phyloP scores from a whole-genome alignment of 257 asterid genomes.

The Solanum appendiculatum region DNA sequence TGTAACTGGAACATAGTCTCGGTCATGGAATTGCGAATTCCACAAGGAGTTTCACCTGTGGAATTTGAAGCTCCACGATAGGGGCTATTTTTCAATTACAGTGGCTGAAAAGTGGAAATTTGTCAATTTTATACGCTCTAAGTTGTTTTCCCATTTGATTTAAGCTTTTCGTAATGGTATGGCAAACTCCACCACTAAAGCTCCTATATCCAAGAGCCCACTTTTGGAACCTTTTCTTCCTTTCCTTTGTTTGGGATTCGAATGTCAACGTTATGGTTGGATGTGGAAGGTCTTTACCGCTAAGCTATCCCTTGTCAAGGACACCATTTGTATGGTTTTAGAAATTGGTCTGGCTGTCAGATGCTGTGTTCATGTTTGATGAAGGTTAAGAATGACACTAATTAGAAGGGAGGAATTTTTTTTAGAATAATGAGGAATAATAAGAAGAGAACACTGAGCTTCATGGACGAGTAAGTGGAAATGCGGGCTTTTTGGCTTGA shows the following conservation, averaged over 20 bases:
- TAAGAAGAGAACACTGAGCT: background rate
- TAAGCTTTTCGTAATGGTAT: background rate
- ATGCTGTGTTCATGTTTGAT: background rate
- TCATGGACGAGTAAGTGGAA: background rate
- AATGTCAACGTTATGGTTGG: background rate
- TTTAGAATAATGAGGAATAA: background rate
- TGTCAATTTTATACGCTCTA: background rate
- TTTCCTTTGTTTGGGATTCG: background rate
- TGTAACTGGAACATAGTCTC: background rate
- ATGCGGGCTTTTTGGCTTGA: background rate
- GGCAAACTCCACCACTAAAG: background rate
- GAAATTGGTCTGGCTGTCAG: background rate
- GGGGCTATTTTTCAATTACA: background rate
- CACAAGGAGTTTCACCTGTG: background rate
- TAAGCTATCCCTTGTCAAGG: background rate
- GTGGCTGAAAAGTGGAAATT: background rate
- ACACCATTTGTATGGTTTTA: background rate
- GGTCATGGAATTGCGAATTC: background rate
- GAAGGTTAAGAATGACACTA: background rate
- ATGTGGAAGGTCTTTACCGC: background rate
- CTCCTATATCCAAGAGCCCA: background rate
- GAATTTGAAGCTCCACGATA: background rate
- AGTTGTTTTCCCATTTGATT: background rate
- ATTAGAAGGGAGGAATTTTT: background rate
- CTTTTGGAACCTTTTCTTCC: background rate